These are phyloP conservation scores for Podila minutissima DNA, from an alignment of 192 early-diverging fungal species.

Conservation along the genomic window DNA sequence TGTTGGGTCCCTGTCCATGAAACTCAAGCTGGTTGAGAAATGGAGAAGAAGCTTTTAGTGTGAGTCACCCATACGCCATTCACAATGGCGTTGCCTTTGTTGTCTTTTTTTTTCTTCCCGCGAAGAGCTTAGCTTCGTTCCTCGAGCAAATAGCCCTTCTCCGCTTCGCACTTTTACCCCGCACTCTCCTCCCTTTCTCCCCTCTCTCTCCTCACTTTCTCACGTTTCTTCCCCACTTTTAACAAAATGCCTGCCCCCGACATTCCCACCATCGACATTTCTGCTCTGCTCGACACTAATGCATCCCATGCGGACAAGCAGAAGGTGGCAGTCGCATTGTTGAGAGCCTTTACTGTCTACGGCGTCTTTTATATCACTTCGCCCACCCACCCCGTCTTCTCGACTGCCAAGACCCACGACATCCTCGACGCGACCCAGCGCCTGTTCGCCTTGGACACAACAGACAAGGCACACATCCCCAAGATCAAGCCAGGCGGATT, in stretches of 20 bases:
- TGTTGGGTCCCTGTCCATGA: no score
- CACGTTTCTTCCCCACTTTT: neutral
- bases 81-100: no score
- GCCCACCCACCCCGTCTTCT: conserved; percentile 39
- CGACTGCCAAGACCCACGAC: neutral
- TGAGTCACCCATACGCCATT: no score
- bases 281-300: conserved; percentile 10
- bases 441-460: conserved; percentile 47
- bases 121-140: no score
- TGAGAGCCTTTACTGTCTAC: conserved; percentile 33
- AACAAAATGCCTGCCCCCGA: conserved; percentile 11
- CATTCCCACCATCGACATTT: conserved; percentile 45
- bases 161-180: no score
- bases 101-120: no score
- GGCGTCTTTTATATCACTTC: conserved; percentile 56
- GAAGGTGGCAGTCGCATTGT: conserved; percentile 26
- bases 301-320: conserved; percentile 2
- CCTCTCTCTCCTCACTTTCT: neutral
- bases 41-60: no score
- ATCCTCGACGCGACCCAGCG: conserved; percentile 35
- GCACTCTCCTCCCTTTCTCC: neutral
- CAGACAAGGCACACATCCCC: conserved; percentile 43
- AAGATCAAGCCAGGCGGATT: conserved; percentile 56
- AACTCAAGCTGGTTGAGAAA: no score
- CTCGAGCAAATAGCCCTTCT: no score